Percentiles rank a stretch among this genome's conserved stretches.
phyloP scores from a whole-genome alignment of 2,329 filamentous ascomycete genomes.

The Calcarisporium arbuscula region DNA sequence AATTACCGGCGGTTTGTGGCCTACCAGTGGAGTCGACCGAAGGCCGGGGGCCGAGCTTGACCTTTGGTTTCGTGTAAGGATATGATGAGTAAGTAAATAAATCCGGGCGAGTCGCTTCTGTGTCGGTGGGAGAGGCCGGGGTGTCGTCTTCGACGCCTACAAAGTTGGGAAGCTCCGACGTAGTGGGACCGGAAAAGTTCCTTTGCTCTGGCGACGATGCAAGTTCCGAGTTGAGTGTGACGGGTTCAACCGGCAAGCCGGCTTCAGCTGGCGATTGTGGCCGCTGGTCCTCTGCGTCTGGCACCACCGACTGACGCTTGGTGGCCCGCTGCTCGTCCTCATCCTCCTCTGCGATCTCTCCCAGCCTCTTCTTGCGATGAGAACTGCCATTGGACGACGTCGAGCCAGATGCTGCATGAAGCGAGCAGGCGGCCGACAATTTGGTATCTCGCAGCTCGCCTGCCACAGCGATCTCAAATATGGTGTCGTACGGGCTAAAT shows the following conservation, averaged over 20 bases:
- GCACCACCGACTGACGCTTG: slow-evolving; percentile 52
- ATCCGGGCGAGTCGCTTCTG: slow-evolving; percentile 42
- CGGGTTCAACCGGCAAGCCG: slow-evolving; percentile 23
- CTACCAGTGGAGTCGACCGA: slow-evolving; percentile 59
- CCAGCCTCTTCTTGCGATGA: slow-evolving; percentile 66
- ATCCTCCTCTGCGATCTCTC: slow-evolving; percentile 91
- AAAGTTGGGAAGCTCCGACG: slow-evolving; percentile 46
- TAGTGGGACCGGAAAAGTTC: slow-evolving; percentile 39
- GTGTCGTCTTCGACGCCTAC: slow-evolving; percentile 40
- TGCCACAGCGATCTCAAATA: slow-evolving; percentile 67
- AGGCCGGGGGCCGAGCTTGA: slow-evolving; percentile 83
- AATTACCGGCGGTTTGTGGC: slow-evolving; percentile 55
- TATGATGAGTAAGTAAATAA: slow-evolving; percentile 44
- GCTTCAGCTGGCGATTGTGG: slow-evolving; percentile 21
- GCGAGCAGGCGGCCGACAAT: slow-evolving; percentile 79
- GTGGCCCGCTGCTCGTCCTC: slow-evolving; percentile 63
- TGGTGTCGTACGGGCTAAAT: slow-evolving; percentile 81
- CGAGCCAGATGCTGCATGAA: slow-evolving; percentile 82
- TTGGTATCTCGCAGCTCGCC: slow-evolving; percentile 82
- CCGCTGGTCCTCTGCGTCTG: slow-evolving; percentile 31
- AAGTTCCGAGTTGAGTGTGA: slow-evolving; percentile 46
- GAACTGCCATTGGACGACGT: slow-evolving; percentile 81
- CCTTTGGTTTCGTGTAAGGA: slow-evolving; percentile 62
- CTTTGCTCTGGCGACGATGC: slow-evolving; percentile 43
- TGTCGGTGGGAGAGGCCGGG: slow-evolving; percentile 37